A percentile compares a stretch with the other conserved stretches of the same genome.
These are phyloP conservation scores for Globisporangium cederbergense DNA, from an alignment of 352 stramenopile genomes.

Conservation along the genomic window DNA sequence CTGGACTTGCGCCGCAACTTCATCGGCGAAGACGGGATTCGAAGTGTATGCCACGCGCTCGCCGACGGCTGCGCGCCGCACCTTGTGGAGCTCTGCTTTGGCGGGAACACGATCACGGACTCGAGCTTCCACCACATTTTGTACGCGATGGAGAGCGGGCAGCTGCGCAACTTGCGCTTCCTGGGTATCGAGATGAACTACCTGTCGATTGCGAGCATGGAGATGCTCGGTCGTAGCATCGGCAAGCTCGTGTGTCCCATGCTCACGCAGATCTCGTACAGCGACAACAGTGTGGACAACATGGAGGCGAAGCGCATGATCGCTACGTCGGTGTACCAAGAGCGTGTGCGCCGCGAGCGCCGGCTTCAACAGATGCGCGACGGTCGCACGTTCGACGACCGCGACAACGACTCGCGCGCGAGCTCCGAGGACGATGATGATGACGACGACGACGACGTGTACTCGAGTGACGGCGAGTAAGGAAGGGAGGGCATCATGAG, in stretches of 20 bases:
- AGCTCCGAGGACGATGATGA: constrained; percentile 33
- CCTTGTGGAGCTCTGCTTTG: constrained; percentile 73
- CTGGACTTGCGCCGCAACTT: constrained; percentile 84
- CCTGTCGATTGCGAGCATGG: constrained; percentile 74
- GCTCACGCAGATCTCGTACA: constrained; percentile 86
- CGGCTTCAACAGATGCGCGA: constrained; percentile 48
- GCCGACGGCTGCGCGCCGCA: constrained; percentile 65
- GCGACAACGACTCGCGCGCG: constrained; percentile 26
- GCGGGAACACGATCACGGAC: constrained; percentile 81
- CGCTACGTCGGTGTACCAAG: constrained; percentile 69
- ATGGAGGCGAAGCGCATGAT: constrained; percentile 71
- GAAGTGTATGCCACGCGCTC: constrained; percentile 66
- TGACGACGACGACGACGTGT: constrained; percentile 19
- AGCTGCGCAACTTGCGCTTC: constrained; percentile 61
- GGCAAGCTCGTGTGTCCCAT: constrained; percentile 75
- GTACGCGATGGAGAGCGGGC: constrained; percentile 75
- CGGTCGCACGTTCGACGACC: constrained; percentile 23
- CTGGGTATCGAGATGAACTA: constrained; percentile 88
- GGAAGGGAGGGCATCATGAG: constrained; percentile 1
- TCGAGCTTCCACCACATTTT: constrained; percentile 82
- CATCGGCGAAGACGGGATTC: constrained; percentile 76
- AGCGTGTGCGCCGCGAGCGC: constrained; percentile 60
- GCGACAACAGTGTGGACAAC: constrained; percentile 80
- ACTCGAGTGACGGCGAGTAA: constrained; percentile 36
- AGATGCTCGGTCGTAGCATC: constrained; percentile 81